Conservation (phyloP, 495 filamentous ascomycete species). For the Talaromyces ruber region DNA sequence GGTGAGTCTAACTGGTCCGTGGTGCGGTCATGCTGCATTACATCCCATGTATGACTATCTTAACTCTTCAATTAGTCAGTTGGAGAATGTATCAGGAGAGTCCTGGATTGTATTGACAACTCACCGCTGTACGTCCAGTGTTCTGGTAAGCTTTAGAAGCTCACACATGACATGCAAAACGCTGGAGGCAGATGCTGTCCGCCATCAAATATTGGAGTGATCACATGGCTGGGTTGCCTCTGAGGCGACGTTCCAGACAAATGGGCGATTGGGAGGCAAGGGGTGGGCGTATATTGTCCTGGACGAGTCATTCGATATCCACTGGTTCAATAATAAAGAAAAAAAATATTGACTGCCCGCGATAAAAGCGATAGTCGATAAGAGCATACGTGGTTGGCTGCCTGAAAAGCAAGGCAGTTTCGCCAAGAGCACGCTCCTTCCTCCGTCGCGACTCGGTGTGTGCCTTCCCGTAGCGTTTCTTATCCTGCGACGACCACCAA, state of each 20-base stretch:
- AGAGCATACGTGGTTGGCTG: background rate
- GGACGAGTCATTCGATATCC: background rate
- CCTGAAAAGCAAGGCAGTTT: background rate
- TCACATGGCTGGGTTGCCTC: background rate
- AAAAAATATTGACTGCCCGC: background rate
- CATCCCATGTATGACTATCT: background rate
- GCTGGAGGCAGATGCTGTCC: background rate
- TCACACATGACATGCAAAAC: background rate
- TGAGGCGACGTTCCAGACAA: background rate
- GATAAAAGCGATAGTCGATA: background rate
- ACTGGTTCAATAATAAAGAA: background rate
- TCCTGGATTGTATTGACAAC: background rate
- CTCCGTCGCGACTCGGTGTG: background rate
- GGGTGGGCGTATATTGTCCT: background rate
- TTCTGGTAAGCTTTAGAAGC: background rate
- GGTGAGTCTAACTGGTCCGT: background rate
- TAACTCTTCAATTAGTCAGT: background rate
- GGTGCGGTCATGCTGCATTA: background rate
- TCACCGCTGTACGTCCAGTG: background rate
- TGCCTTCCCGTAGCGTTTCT: background rate
- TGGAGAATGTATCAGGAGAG: background rate
- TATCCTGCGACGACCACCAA: background rate
- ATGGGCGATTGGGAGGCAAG: background rate
- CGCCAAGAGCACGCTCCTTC: too few relatives aligned
- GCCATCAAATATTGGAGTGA: background rate